Base-by-base conservation (phyloP, 1,284 basidiomycete species). In the Gomphus bonarii region DNA sequence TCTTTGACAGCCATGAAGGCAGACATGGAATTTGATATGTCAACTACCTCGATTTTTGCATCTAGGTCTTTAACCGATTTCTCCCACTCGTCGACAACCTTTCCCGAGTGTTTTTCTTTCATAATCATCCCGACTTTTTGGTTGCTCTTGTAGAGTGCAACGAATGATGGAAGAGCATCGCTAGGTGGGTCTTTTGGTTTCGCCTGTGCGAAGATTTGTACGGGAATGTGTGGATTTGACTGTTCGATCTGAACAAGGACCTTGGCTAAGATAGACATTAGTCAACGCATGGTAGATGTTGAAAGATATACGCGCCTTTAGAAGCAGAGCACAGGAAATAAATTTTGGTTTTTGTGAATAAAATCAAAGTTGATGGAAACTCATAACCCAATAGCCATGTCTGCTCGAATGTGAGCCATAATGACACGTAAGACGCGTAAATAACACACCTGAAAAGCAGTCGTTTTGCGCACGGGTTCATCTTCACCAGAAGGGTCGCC, bases 341-440 rank as follows among this genome's bases (percentile, higher is more conserved):
- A 31, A 97, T 72, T 65, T 81, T 86, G 55, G 84, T 75, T 64
- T 85, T 84, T 63, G 86, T 79, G 63, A 98, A 88, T 36, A 95
- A 72, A 58, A 95, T 81, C 46, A 98, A 75, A 0, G 95, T 97
- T 0, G 92, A 93, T 0, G 95, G 95, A 67, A 98, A 98, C 70
- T 98, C 95, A 70, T 94, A 98, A 25, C 94, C 95, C 35, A 98
- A 79, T 9, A 98, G 77, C 88, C 92, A 97, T 64, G 91, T 93
- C 92, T 95, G 62, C 44, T 25, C 30, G 3, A 35, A 58, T 47
- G 43, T 25, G 47, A 54, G 50, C 33, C 46, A 38, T 43, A 40
- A 28, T n/a, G 46, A 48, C 46, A 36, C 56, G 30, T 30, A 57
- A 36, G 38, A 68, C 52, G 59, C 38, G 59, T 46, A 35, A 51